Evolutionary conservation across 2,329 filamentous ascomycete genomes (phyloP).

Genomic region (Ustilaginoidea virens): DNA sequence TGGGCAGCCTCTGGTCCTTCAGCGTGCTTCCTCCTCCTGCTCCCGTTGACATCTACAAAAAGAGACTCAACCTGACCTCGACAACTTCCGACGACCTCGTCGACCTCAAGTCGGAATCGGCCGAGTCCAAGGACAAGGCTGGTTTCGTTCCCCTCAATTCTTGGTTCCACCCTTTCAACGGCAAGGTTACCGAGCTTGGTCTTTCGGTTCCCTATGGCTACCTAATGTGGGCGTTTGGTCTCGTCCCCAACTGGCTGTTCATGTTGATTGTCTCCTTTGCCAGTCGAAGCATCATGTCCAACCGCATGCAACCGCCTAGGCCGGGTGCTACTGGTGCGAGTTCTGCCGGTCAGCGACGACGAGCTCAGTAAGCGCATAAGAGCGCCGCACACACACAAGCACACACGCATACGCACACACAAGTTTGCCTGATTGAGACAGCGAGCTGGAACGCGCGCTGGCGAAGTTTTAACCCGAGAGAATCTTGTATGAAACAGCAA

Average conservation of each 20-base stretch:
- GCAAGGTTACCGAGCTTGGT: constrained; percentile 45
- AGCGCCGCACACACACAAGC: not conserved
- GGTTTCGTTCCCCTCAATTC: constrained; percentile 37
- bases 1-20: constrained; percentile 52
- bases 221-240: constrained; percentile 47
- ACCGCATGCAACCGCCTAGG: constrained; percentile 15
- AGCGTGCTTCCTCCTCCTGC: constrained; percentile 50
- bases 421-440: too few species aligned
- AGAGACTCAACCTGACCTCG: constrained; percentile 54
- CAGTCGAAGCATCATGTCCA: constrained; percentile 55
- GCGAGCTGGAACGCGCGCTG: too few species aligned
- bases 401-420: too few species aligned
- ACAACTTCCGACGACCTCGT: constrained; percentile 48
- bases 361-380: constrained; percentile 1
- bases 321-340: constrained; percentile 5
- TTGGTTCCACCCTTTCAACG: constrained; percentile 63
- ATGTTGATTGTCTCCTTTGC: constrained; percentile 63
- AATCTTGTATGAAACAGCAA: too few species aligned
- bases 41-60: constrained; percentile 46
- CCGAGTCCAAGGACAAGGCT: constrained; percentile 37
- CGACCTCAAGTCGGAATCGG: constrained; percentile 37
- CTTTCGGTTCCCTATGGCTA: constrained; percentile 52
- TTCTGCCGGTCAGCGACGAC: constrained; percentile 3
- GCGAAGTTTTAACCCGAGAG: too few species aligned
- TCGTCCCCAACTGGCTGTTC: constrained; percentile 59